These are phyloP conservation scores for Sclerotinia glacialis DNA, from an alignment of 2,329 filamentous ascomycete species.

Conservation along the genomic window DNA sequence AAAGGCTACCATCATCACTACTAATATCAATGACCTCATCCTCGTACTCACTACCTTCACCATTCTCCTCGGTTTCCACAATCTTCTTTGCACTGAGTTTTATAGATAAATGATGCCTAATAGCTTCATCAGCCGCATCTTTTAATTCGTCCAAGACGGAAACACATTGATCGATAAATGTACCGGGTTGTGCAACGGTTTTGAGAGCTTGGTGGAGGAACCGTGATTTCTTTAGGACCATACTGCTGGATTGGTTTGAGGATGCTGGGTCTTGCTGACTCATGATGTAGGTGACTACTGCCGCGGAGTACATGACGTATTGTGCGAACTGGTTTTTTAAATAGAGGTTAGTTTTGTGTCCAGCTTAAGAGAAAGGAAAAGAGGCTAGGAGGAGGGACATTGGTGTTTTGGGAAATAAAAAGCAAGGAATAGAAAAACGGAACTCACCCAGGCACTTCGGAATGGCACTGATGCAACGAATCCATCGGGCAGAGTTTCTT, in stretches of 20 bases:
- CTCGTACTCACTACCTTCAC: no score
- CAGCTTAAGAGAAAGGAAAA: no score
- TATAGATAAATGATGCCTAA: not conserved
- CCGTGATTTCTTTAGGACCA: not conserved
- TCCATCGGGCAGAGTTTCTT: not conserved
- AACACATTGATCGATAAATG: not conserved
- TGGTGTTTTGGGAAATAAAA: not conserved
- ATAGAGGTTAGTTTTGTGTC: not conserved
- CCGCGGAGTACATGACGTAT: not conserved
- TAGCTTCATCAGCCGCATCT: not conserved
- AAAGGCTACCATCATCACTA: not conserved
- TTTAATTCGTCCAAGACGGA: not conserved
- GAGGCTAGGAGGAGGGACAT: not conserved
- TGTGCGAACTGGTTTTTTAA: not conserved
- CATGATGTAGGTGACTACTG: not conserved
- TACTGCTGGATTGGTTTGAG: not conserved
- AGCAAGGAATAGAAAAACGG: not conserved
- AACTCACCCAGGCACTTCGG: constrained; percentile 7
- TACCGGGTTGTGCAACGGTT: not conserved
- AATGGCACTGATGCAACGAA: not conserved
- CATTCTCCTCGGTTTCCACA: not conserved
- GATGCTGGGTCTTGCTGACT: not conserved
- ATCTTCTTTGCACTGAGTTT: no score
- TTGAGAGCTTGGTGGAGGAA: not conserved
- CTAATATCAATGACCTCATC: not conserved